phyloP scores from a whole-genome alignment of 106 monocot species.

The Dendrobium officinale region DNA sequence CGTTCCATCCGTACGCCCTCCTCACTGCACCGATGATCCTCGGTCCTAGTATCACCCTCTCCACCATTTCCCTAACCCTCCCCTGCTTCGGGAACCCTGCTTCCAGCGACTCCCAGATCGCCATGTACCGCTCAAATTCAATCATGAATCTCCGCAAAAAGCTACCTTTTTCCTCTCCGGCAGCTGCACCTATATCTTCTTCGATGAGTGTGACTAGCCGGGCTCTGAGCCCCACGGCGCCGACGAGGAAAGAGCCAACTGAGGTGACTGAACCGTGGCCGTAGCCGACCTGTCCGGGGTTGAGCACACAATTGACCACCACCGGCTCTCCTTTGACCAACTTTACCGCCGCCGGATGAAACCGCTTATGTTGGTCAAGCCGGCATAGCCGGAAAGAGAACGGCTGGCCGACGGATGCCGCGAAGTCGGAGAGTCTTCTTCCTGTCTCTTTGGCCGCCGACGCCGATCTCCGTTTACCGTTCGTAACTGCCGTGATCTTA shows the following conservation, averaged over 20 bases:
- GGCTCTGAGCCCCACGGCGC: conserved; percentile 1
- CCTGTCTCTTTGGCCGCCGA: conserved; percentile 26
- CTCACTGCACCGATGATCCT: conserved; percentile 18
- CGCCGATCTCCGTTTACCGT: conserved; percentile 9
- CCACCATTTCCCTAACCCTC: conserved; percentile 25
- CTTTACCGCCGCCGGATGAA: conserved; percentile 21
- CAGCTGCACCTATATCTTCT: not conserved
- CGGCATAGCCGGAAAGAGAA: conserved; percentile 45
- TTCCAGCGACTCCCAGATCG: conserved; percentile 26
- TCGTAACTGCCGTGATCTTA: conserved; percentile 33
- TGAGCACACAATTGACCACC: conserved; percentile 37
- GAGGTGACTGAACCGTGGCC: conserved; percentile 9
- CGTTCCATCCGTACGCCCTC: conserved; percentile 4
- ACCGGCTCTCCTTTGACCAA: conserved; percentile 34
- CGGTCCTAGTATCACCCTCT: conserved; percentile 30
- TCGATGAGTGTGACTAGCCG: conserved; percentile 9
- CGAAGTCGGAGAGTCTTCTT: conserved; percentile 35
- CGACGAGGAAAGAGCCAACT: conserved; percentile 18
- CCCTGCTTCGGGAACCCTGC: conserved; percentile 23
- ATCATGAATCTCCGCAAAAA: conserved; percentile 25
- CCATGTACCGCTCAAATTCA: conserved; percentile 21
- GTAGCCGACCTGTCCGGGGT: conserved; percentile 12
- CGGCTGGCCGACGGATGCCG: conserved; percentile 37
- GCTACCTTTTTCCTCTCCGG: not conserved
- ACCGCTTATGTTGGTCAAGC: conserved; percentile 30